Percentiles rank a stretch among this genome's conserved stretches.
Conservation (phyloP, 2,329 filamentous ascomycete genomes). For the Fusarium denticulatum region DNA sequence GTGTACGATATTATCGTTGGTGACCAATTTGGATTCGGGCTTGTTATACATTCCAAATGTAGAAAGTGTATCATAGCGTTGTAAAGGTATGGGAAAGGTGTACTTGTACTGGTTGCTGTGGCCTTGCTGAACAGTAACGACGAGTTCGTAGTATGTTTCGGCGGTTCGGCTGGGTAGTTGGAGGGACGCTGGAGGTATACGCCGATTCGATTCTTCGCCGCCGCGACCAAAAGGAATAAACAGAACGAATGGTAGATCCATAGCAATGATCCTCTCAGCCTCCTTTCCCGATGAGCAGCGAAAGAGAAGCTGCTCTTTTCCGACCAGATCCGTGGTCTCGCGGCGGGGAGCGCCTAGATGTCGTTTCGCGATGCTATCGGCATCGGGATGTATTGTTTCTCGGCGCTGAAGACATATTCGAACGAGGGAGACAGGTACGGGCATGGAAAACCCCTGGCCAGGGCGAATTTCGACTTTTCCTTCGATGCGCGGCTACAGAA, state of each 20-base stretch:
- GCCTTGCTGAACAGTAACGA: slow-evolving; percentile 94
- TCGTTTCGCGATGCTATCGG: slow-evolving; percentile 92
- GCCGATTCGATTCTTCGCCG: slow-evolving; percentile 86
- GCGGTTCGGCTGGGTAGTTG: slow-evolving; percentile 92
- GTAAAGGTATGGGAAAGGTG: slow-evolving; percentile 87
- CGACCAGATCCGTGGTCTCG: slow-evolving; percentile 91
- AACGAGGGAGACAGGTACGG: slow-evolving; percentile 90
- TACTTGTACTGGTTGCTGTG: slow-evolving; percentile 89
- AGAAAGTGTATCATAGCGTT: slow-evolving; percentile 94
- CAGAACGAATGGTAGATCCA: slow-evolving; percentile 97
- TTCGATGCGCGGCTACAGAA: slow-evolving; percentile 86
- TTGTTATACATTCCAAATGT: slow-evolving; percentile 99
- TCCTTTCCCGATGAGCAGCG: slow-evolving; percentile 86
- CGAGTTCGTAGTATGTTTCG: slow-evolving; percentile 96
- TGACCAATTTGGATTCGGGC: slow-evolving; percentile 85
- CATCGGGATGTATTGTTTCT: slow-evolving; percentile 96
- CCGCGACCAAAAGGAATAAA: slow-evolving; percentile 96
- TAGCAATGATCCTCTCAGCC: slow-evolving; percentile 87
- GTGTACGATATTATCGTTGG: slow-evolving; percentile 90
- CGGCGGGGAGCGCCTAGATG: slow-evolving; percentile 89
- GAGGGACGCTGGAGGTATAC: slow-evolving; percentile 91
- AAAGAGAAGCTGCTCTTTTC: slow-evolving; percentile 93
- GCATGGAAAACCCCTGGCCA: slow-evolving; percentile 83
- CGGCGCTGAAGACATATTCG: slow-evolving; percentile 92
- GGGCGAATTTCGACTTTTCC: slow-evolving; percentile 97